A percentile compares a stretch with the other conserved stretches of the same genome.
Conservation (phyloP, 192 early-diverging fungal genomes). For the Jimgerdemannia lactiflua region DNA sequence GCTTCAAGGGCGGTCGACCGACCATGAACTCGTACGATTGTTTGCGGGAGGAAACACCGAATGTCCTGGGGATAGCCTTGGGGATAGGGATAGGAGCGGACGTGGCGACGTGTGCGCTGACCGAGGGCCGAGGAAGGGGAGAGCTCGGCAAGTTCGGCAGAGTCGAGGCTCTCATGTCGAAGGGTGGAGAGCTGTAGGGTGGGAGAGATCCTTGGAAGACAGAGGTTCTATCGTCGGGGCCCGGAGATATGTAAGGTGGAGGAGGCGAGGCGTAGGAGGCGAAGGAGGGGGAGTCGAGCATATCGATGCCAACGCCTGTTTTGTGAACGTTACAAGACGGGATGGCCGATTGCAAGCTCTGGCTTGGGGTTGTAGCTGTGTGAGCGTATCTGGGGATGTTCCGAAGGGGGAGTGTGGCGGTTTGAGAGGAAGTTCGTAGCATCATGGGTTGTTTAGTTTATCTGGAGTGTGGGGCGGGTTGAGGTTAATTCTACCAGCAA, state of each 20-base stretch:
- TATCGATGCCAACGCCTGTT: background rate
- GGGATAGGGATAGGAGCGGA: background rate
- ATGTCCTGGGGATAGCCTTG: background rate
- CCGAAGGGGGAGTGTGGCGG: background rate
- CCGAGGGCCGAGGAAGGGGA: background rate
- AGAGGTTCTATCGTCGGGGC: background rate
- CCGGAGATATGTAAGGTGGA: background rate
- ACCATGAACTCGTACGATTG: background rate
- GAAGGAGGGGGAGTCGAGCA: background rate
- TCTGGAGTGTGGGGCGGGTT: too few relatives aligned
- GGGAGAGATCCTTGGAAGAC: background rate
- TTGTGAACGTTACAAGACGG: background rate
- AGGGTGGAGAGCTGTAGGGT: background rate
- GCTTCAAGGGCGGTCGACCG: background rate
- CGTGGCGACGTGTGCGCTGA: background rate
- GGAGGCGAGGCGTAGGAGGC: background rate
- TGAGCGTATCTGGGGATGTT: background rate
- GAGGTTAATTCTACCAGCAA: too few relatives aligned
- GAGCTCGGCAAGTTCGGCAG: background rate
- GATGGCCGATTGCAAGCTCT: background rate
- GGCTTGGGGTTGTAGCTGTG: background rate
- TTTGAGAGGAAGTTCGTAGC: background rate
- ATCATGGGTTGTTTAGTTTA: background rate
- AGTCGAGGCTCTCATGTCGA: background rate
- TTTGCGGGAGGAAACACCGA: background rate